Base-by-base conservation (phyloP, 768 basidiomycete genomes). In the Hypholoma sublateritium region DNA sequence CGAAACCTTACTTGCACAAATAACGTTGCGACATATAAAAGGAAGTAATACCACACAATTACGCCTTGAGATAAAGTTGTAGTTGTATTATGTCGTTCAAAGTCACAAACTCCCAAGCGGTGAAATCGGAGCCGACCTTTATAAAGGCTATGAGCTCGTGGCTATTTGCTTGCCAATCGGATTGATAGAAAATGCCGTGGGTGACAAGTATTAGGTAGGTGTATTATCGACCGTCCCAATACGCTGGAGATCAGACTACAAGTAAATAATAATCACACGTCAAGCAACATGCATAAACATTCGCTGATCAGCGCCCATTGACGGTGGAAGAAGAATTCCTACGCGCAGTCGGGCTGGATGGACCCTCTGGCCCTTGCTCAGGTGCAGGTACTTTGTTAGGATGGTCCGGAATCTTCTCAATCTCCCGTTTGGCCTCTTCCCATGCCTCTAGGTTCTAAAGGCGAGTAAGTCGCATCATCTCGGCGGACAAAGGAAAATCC, bases 361-460 rank as follows among this genome's bases (percentile, higher is more conserved):
- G 65, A 42, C 68, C 61, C 41, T 56, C 68, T 54, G 59, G 68
- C 50, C 70, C 65, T 59, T 69, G 65, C 50, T 67, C 68, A 52
- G 77, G 65, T 16, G 76, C 68, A 53, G 86, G 82, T 44, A 74
- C 69, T 65, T 79, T 82, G 69, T 95, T 97, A 14, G 95, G 95
- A 70, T 97, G 95, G 54, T 87, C 83, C 35, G 93, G 88, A 68
- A 99, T 95, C 73, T 88, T 88, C 53, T 86, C 85, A 61, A 97
- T 91, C 66, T 96, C 95, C 63, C 82, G 84, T 77, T 93, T 93
- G 8, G 94, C 97, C 65, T 94, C 94, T 74, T 96, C 89, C 97
- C 97, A 99, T 52, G 89, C 91, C 67, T 97, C 92, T 49, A 99
- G 78, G 74, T 98, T 99, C 96, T 98, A 63, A 42, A 54, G 22